Conservation (phyloP, 1,139 yeast species). For the Neolecta irregularis region DNA sequence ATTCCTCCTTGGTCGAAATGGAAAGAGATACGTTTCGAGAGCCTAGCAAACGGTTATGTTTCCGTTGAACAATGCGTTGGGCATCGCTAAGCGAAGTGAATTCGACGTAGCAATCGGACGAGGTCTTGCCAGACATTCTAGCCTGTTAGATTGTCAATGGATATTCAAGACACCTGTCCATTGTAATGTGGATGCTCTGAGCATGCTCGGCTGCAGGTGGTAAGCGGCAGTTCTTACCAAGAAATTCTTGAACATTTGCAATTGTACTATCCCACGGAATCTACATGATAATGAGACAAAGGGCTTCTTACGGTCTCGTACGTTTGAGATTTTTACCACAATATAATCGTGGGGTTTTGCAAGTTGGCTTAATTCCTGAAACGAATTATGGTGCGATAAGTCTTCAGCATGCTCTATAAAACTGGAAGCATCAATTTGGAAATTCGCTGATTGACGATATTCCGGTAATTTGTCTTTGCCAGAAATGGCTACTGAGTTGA, state of each 20-base stretch:
- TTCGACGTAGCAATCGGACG: slow-evolving; percentile 9
- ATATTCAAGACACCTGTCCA: slow-evolving; percentile 4
- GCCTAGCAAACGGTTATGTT: slow-evolving; percentile 6
- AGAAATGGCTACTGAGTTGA: no score
- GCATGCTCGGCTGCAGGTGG: slow-evolving; percentile 5
- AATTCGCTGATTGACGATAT: no score
- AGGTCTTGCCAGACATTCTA: slow-evolving; percentile 12
- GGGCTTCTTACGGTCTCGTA: slow-evolving; percentile 2
- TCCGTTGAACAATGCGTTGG: slow-evolving; percentile 10
- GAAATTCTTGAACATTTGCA: slow-evolving; percentile 10
- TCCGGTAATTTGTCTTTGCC: no score
- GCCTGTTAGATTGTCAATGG: slow-evolving; percentile 5
- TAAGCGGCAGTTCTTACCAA: slow-evolving; percentile 9
- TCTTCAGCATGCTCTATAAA: no score
- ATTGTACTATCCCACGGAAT: slow-evolving; percentile 12
- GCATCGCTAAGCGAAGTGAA: slow-evolving; percentile 8
- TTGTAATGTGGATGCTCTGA: slow-evolving; percentile 3
- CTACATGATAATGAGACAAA: not conserved
- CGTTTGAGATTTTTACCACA: slow-evolving; percentile 9
- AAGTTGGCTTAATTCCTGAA: slow-evolving; percentile 1
- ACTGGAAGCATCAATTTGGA: no score
- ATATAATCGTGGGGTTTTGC: slow-evolving; percentile 6
- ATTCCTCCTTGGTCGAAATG: slow-evolving; percentile 3
- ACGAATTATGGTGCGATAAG: not conserved
- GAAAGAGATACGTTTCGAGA: slow-evolving; percentile 6